Evolutionary conservation across 176 grass and related monocot species (phyloP), one percentile per base, ranked within the genome.

Genomic region (Bromus sterilis): DNA sequence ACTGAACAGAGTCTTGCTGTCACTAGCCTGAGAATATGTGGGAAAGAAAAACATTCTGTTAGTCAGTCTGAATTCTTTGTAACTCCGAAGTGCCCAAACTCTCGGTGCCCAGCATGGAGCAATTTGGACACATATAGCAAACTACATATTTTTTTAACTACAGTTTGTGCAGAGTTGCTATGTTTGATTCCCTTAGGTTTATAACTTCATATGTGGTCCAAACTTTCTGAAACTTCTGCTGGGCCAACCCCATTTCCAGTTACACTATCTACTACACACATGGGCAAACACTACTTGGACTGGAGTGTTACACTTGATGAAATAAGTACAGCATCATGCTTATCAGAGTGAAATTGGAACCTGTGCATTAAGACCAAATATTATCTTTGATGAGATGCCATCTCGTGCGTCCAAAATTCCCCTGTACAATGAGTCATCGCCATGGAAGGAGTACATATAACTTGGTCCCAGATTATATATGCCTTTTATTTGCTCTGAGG

Each of bases 341-440:
- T 26, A 66, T 42, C 21, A 67, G 44, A 20, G 60, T 59, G 77
- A 81, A 67, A 74, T 75, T 37, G 30, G 35, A 81, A 95, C 95
- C 95, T 98, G 95, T 43, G 95, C 92, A 84, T 95, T 98, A 37
- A 98, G 75, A 65, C 95, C 95, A 93, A 98, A 98, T 88, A 98
- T 94, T 58, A 98, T 89, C 82, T 89, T 98, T 4, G 90, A 91
- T 81, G 92, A 98, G 67, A 98, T 83, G 46, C 94, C 94, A 84
- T 97, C 91, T 78, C 85, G 85, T 75, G 81, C 76, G 81, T 91
- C 90, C 51, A 97, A 81, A 71, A 97, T 85, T 58, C 88, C 95
- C 51, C 87, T 93, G 78, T 89, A 94, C 16, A 87, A 67, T 48
- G 80, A 83, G 74, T 89, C 93, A 46, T 98, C 95, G 79, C 92